Conservation (phyloP, 495 filamentous ascomycete genomes). For the Penicillium riverlandense region DNA sequence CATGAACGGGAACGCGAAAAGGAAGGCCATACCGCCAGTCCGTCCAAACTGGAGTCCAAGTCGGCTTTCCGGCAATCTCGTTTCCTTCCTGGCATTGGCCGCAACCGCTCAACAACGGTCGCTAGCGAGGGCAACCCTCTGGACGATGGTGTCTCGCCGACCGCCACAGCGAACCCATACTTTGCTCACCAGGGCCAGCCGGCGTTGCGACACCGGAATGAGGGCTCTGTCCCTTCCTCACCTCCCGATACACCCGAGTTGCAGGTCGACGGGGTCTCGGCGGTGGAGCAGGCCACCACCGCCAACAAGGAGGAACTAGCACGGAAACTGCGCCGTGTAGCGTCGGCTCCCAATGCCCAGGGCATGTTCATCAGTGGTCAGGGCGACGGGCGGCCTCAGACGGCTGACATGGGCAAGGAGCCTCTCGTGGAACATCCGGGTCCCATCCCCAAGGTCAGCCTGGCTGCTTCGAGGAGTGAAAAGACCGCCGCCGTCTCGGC, state of each 20-base stretch:
- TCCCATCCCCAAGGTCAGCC: conserved; percentile 45
- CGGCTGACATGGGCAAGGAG: conserved; percentile 74
- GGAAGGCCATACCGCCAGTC: conserved; percentile 17
- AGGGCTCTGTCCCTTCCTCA: conserved; percentile 88
- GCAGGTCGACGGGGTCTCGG: conserved; percentile 64
- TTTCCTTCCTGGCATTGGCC: conserved; percentile 71
- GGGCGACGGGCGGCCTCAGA: conserved; percentile 62
- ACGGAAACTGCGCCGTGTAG: conserved; percentile 84
- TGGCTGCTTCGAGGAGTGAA: conserved; percentile 46
- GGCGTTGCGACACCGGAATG: conserved; percentile 86
- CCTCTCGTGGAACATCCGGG: conserved; percentile 53
- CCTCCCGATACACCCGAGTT: conserved; percentile 86
- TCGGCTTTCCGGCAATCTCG: conserved; percentile 71
- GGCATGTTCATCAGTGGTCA: conserved; percentile 72
- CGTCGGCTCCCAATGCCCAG: conserved; percentile 94
- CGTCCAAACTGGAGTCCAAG: conserved; percentile 47
- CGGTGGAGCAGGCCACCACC: conserved; percentile 66
- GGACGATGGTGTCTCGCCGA: conserved; percentile 84
- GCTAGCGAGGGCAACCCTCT: conserved; percentile 89
- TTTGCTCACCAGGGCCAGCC: conserved; percentile 96
- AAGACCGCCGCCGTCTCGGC: conserved; percentile 34
- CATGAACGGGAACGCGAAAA: conserved; percentile 34
- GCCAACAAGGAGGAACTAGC: conserved; percentile 90
- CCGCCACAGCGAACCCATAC: conserved; percentile 92
- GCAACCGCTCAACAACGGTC: conserved; percentile 77